Conservation (phyloP, 2,329 filamentous ascomycete genomes). For the Colletotrichum godetiae region DNA sequence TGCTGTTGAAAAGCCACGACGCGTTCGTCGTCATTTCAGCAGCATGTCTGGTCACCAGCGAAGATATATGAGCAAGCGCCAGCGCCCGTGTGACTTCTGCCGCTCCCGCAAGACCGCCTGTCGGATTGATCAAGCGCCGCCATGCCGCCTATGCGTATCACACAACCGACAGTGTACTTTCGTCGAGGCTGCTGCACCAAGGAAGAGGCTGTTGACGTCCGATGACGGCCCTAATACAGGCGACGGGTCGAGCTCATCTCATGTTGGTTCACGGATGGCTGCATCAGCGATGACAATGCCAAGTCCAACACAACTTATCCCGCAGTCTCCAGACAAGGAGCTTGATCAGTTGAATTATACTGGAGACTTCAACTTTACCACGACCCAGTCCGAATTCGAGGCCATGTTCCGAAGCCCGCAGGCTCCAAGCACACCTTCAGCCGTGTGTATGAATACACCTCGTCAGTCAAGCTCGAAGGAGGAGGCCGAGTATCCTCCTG, state of each 20-base stretch:
- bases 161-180: slow-evolving; percentile 57
- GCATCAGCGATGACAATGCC: not conserved
- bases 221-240: not conserved
- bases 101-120: slow-evolving; percentile 57
- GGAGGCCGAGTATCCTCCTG: not conserved
- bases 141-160: slow-evolving; percentile 55
- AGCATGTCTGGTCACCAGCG: slow-evolving; percentile 10
- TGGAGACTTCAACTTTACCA: slow-evolving; percentile 23
- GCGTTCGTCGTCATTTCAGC: not conserved
- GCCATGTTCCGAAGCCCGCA: slow-evolving; percentile 26
- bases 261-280: no score
- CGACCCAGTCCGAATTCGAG: slow-evolving; percentile 24
- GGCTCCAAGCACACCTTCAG: not conserved
- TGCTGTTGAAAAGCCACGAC: not conserved
- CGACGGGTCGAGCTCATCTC: not conserved
- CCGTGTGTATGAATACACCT: not conserved
- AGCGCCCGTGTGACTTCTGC: slow-evolving; percentile 58
- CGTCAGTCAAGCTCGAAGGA: not conserved
- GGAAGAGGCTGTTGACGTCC: slow-evolving; percentile 13
- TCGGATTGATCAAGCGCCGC: slow-evolving; percentile 53
- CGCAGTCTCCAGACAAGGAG: not conserved
- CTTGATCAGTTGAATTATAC: not conserved
- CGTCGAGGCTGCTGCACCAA: slow-evolving; percentile 45
- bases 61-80: slow-evolving; percentile 40
- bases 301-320: not conserved